These are phyloP conservation scores for Fomes fomentarius DNA, from an alignment of 1,284 basidiomycete species.

Conservation along the genomic window DNA sequence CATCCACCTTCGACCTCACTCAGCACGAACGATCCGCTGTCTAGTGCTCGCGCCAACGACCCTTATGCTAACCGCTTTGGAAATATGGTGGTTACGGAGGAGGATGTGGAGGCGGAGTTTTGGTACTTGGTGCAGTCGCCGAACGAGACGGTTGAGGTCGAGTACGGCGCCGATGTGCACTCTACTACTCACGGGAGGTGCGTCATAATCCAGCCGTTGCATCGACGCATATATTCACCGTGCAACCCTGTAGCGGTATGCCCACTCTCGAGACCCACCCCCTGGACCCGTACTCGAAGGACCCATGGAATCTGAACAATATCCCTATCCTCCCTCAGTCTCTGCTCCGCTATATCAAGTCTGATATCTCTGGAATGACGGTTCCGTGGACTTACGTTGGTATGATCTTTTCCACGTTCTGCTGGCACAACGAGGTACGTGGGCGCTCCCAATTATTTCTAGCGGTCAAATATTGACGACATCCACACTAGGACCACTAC, in stretches of 20 bases:
- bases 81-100: conserved; percentile 75
- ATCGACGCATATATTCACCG: conserved; percentile 12
- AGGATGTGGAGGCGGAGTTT: conserved; percentile 94
- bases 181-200: conserved; percentile 97
- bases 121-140: conserved; percentile 94
- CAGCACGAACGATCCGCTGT: conserved; percentile 15
- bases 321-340: conserved; percentile 91
- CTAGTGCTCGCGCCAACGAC: conserved; percentile 16
- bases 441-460: conserved; percentile 2
- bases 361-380: conserved; percentile 99
- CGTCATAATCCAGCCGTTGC: conserved; percentile 22
- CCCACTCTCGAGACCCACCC: conserved; percentile 95
- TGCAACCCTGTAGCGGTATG: conserved; percentile 71
- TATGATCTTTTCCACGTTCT: conserved; percentile 99
- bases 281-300: conserved; percentile 82
- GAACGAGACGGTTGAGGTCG: conserved; percentile 94
- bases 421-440: conserved; percentile 97
- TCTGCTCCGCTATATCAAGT: conserved; percentile 92
- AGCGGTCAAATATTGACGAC: conserved; percentile 13
- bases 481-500: conserved; percentile 81
- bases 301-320: conserved; percentile 99
- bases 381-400: conserved; percentile 99
- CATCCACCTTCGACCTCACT: conserved; percentile 59
- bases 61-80: conserved; percentile 61
- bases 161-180: conserved; percentile 98